Evolutionary conservation across 1,139 yeast species (phyloP).

Genomic region (Saccharomyces hybrid): DNA sequence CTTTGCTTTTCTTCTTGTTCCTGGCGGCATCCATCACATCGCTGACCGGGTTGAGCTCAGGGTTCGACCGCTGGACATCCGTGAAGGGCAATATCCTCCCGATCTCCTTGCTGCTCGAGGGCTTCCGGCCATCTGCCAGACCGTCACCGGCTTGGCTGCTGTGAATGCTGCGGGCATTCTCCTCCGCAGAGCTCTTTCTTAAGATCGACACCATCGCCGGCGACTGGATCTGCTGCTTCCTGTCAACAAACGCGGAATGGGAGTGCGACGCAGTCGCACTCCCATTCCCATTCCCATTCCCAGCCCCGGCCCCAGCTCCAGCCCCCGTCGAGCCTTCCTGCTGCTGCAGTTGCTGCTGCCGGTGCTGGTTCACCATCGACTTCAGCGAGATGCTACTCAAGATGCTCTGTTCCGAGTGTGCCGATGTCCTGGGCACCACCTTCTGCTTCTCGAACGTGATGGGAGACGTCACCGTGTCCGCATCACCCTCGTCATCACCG

Average conservation of each 20-base stretch:
- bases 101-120: constrained; percentile 21
- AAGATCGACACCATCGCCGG: constrained; percentile 28
- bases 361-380: constrained; percentile 29
- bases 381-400: constrained; percentile 52
- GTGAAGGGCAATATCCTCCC: constrained; percentile 32
- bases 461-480: constrained; percentile 12
- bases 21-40: not conserved
- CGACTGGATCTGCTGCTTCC: constrained; percentile 28
- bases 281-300: not conserved
- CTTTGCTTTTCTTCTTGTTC: constrained; percentile 3
- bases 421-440: constrained; percentile 43
- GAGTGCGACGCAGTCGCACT: constrained; percentile 1
- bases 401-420: constrained; percentile 60
- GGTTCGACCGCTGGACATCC: constrained; percentile 12
- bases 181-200: constrained; percentile 13
- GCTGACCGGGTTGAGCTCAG: constrained; percentile 8
- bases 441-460: constrained; percentile 44
- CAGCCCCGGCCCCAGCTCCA: not conserved
- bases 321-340: constrained; percentile 6
- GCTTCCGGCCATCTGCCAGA: constrained; percentile 6
- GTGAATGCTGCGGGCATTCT: constrained; percentile 8
- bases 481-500: constrained; percentile 1
- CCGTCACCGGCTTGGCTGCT: constrained; percentile 7
- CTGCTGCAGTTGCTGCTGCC: constrained; percentile 10
- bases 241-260: constrained; percentile 12